phyloP scores from a whole-genome alignment of 495 filamentous ascomycete species.

The Penicillium egyptiacum region DNA sequence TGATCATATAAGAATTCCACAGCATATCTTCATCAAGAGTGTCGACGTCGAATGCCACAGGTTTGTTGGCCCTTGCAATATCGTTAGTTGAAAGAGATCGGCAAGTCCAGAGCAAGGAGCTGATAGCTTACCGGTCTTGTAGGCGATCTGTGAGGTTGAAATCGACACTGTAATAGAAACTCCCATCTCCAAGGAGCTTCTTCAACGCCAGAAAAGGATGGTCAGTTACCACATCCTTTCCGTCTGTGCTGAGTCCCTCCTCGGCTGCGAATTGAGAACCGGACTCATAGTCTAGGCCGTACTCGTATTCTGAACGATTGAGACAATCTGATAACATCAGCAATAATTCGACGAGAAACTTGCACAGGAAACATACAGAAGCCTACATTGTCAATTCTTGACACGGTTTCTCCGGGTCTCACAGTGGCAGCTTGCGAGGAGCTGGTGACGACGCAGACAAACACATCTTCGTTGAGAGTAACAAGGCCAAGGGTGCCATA shows the following conservation, averaged over 20 bases:
- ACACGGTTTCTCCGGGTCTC: conserved; percentile 82
- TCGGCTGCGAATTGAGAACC: conserved; percentile 50
- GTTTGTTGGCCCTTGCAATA: conserved; percentile 43
- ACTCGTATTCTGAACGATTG: conserved; percentile 79
- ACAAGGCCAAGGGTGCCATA: conserved; percentile 90
- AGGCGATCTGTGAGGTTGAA: conserved; percentile 94
- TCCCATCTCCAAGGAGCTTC: conserved; percentile 90
- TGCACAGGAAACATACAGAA: conserved; percentile 59
- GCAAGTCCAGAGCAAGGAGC: background rate
- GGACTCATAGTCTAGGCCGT: conserved; percentile 62
- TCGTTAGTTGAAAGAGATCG: conserved; percentile 48
- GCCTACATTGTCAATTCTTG: conserved; percentile 81
- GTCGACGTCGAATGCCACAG: conserved; percentile 71
- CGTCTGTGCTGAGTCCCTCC: conserved; percentile 56
- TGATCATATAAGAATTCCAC: conserved; percentile 98
- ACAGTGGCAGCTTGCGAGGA: conserved; percentile 77
- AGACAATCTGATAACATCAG: conserved; percentile 63
- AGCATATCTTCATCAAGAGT: conserved; percentile 85
- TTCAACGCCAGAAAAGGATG: conserved; percentile 88
- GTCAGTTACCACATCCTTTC: conserved; percentile 66
- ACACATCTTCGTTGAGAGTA: conserved; percentile 80
- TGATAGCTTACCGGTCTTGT: conserved; percentile 72
- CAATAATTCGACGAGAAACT: background rate
- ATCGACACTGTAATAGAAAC: conserved; percentile 95
- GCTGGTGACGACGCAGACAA: conserved; percentile 84